Percentiles rank a stretch among this genome's conserved stretches.
phyloP scores from a whole-genome alignment of 495 filamentous ascomycete genomes.

The Lophium mytilinum region DNA sequence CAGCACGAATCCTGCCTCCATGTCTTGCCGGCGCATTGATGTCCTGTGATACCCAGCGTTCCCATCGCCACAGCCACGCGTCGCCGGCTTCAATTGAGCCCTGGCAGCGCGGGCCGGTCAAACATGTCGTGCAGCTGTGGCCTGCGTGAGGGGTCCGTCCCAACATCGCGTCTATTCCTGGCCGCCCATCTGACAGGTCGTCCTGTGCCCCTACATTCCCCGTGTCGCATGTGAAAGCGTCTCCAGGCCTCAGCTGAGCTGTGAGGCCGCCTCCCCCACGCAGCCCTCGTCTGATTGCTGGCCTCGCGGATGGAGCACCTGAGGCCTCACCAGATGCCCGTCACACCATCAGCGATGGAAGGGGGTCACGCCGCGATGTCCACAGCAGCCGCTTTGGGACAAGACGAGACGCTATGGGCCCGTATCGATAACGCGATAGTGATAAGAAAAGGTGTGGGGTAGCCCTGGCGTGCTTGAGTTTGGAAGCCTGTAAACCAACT shows the following conservation, averaged over 20 bases:
- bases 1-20: slow-evolving; percentile 9
- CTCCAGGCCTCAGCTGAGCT: slow-evolving; percentile 13
- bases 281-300: slow-evolving; percentile 4
- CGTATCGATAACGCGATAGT: slow-evolving; percentile 5
- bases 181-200: slow-evolving; percentile 14
- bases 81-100: slow-evolving; percentile 17
- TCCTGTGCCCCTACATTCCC: neutral
- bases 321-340: slow-evolving; percentile 24
- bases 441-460: too few species aligned
- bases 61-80: slow-evolving; percentile 23
- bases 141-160: slow-evolving; percentile 3
- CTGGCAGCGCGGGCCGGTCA: slow-evolving; percentile 14
- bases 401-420: neutral
- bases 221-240: slow-evolving; percentile 18
- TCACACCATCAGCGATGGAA: slow-evolving; percentile 19
- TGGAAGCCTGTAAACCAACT: too few species aligned
- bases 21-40: slow-evolving; percentile 2
- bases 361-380: slow-evolving; percentile 1
- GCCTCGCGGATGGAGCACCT: slow-evolving; percentile 18
- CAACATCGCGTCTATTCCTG: slow-evolving; percentile 2
- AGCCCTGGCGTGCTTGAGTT: too few species aligned
- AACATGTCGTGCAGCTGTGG: slow-evolving; percentile 23
- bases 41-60: slow-evolving; percentile 22
- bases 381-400: too few species aligned
- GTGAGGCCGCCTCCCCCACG: slow-evolving; percentile 11